Evolutionary conservation across 495 filamentous ascomycete genomes (phyloP), one percentile per base, ranked within the genome.

Genomic region (Neurospora pannonica): DNA sequence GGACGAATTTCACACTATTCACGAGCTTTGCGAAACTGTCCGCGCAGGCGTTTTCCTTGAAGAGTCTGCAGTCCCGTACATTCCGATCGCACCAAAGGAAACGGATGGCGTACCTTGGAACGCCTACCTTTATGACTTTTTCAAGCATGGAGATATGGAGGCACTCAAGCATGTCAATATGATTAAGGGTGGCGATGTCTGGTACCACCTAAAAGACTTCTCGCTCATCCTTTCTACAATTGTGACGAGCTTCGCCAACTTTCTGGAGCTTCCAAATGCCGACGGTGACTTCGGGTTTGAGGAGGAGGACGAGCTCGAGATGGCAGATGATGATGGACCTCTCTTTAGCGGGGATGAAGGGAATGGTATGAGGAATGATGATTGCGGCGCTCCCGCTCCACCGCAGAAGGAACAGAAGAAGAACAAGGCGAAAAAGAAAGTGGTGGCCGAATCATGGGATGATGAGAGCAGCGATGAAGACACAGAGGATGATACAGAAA

Each of bases 111-210:
- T n/a, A 82, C 87, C 21, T 76, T 78, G 91, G 69, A 94, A 94
- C 76, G 91, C 91, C 0, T 93, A 93, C 75, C 82, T 94, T 10
- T 88, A 89, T 71, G 92, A 94, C 76, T 95, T 93, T 80, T 93
- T 87, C 87, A 89, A 87, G 78, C 88, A 94, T 75, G 92, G 92
- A 6, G 86, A 90, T 76, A 71, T 87, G 10, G 74, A 80, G 6
- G 83, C 87, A 0, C 82, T 95, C 9, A 84, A 86, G 19, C 81
- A 48, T 5, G 89, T 87, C 5, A 94, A 94, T 75, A 78, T 83
- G 4, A 86, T 95, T 70, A 85, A 86, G n/a, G 77, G 79, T 15
- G 86, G 86, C 0, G 92, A 94, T 40, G 82, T 91, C 15, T 93
- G 91, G 91, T 93, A 89, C 75, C 69, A 84, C 2, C 79, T 92